Evolutionary conservation across 495 filamentous ascomycete species (phyloP).

Genomic region (Talaromyces proteolyticus): DNA sequence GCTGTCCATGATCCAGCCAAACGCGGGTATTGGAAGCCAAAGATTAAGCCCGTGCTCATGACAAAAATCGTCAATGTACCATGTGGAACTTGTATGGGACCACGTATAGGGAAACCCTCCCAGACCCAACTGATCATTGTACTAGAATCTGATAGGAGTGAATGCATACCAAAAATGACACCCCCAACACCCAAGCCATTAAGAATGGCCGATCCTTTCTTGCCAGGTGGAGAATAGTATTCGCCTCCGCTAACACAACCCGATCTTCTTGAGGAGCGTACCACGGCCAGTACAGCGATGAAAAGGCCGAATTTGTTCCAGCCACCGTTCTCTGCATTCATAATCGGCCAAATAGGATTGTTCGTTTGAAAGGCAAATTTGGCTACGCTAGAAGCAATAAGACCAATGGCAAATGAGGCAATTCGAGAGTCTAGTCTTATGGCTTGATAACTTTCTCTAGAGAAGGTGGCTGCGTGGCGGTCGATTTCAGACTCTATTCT

Average conservation of each 20-base stretch:
- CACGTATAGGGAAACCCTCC: constrained; percentile 91
- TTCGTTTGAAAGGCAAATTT: constrained; percentile 97
- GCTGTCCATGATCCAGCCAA: constrained; percentile 74
- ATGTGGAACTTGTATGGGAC: constrained; percentile 84
- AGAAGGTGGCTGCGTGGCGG: constrained; percentile 73
- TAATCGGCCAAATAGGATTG: constrained; percentile 95
- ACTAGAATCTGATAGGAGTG: constrained; percentile 90
- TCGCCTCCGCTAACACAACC: constrained; percentile 48
- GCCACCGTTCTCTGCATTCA: constrained; percentile 84
- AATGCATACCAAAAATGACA: constrained; percentile 87
- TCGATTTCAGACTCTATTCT: constrained; percentile 75
- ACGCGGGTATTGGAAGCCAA: constrained; percentile 66
- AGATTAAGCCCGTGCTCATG: constrained; percentile 80
- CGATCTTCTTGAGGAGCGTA: constrained; percentile 59
- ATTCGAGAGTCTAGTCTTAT: constrained; percentile 74
- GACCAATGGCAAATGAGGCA: constrained; percentile 71
- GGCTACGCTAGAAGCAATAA: constrained; percentile 77
- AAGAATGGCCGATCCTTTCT: constrained; percentile 63
- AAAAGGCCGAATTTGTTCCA: constrained; percentile 81
- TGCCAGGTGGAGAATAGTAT: constrained; percentile 37
- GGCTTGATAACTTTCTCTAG: constrained; percentile 68
- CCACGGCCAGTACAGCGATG: constrained; percentile 67
- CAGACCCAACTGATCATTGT: constrained; percentile 99
- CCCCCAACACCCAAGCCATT: constrained; percentile 76
- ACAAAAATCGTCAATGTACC: constrained; percentile 75